Evolutionary conservation across 176 grass and related monocot species (phyloP), one percentile per base, ranked within the genome.

Genomic region (Avena atlantica): DNA sequence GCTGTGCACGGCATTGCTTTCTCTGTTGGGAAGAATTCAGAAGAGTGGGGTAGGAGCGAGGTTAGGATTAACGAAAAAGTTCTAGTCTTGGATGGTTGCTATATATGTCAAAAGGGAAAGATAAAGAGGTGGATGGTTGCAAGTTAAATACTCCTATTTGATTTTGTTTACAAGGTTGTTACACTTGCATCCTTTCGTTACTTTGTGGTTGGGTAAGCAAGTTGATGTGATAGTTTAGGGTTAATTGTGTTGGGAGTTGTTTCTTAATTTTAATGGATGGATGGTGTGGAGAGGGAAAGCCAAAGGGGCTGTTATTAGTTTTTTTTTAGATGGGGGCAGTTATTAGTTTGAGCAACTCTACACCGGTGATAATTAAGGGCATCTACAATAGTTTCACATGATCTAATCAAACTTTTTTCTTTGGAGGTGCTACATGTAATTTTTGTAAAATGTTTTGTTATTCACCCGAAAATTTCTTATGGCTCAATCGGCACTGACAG

Each of bases 191-290:
- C 6, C 58, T 45, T 56, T 88, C 52, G 20, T 63, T 71, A 86
- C 60, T 79, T 71, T 90, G 45, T 69, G 42, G 58, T 76, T 77
- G 57, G 27, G 21, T 63, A 87, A 76, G 48, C 73, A 76, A 89
- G 76, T 87, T 76, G 90, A 88, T 72, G 86, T 53, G 44, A 86
- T 74, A 81, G 53, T 90, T 83, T 72, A 88, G 84, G 49, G 36
- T 70, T 72, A 78, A 15, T 25, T 85, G 14, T 60, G 59, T 52
- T 3, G 70, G 27, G 52, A 36, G 29, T 57, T 70, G 25, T 48
- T 83, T 84, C 44, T 34, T 3, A 34, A 34, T 34, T 34, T 4
- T 69, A 81, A 85, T 67, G 93, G 83, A 87, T 80, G 56, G 37
- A 62, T n/a, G 59, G 59, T 70, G 71, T n/a, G 45, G 51, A 74